Base-by-base conservation (phyloP, 2,329 filamentous ascomycete species). In the Aspergillus luchuensis region DNA sequence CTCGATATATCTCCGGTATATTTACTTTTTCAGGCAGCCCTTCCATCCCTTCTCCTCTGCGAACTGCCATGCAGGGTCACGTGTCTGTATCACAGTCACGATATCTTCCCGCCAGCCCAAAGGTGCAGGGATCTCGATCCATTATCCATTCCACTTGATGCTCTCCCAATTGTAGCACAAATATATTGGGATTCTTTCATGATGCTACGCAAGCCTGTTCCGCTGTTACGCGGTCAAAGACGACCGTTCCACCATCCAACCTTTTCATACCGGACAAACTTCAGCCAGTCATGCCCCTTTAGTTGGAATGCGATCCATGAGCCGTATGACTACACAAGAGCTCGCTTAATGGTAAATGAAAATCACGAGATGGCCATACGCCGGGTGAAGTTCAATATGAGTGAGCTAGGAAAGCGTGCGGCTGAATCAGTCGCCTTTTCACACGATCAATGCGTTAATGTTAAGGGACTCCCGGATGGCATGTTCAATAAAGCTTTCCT, bases 401-500 rank as follows among this genome's bases (percentile, higher is more conserved):
- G 13, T 13, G 41, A 45, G 11, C 8, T 45, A 13, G 19, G 5
- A 5, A 45, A 45, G 41, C 13, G 17, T 45, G 41, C 41, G 11
- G 41, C 41, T 10, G 41, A 45, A 45, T 23, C 41, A 13, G 11
- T 45, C 19, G 41, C 19, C 19, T 45, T 23, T 13, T 13, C 41
- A 2, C 5, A 45, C 13, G 17, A 17, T 19, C 41, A 45, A 45
- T 45, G 41, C 5, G 41, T 23, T 23, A 2, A 13, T 45, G 7
- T 45, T 11, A 19, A 45, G 41, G 68, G 69, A 47, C 59, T 64
- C 8, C 57, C 61, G 7, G 65, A 67, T 10, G 67, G 67, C 2
- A 59, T 62, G 48, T 64, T 66, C 15, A 70, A 66, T 33, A 67
- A 66, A 23, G 49, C 59, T 0, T 66, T 69, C 11, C 60, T 65